Base-by-base conservation (phyloP, 2,329 filamentous ascomycete species). In the Pyrenochaeta sp. region DNA sequence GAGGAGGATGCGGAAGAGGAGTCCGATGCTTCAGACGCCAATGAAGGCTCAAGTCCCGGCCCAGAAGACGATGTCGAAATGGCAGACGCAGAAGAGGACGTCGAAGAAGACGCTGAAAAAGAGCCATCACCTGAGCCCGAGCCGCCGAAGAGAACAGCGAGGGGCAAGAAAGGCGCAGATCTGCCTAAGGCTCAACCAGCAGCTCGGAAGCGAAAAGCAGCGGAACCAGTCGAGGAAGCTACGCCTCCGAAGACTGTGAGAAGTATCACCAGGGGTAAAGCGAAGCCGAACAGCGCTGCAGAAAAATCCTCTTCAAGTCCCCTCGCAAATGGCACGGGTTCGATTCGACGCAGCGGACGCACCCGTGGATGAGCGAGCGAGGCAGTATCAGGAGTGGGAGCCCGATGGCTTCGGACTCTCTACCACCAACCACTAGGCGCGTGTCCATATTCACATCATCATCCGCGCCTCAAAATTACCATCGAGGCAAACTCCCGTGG, bases 51-150 rank as follows among this genome's bases (percentile, higher is more conserved):
- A 19, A 41, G 47, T 9, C 54, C 52, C 7, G 51, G 51, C 31
- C 51, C 52, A 10, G 55, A 60, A 13, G 49, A 61, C 35, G 67
- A 70, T 28, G 56, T 63, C 13, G 65, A 68, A 18, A 67, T 67
- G 61, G 57, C 42, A 17, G 58, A 67, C 9, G 27, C 39, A 10
- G 53, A 58, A 20, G 35, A 41, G 10, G 20, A 37, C 18, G 19
- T 38, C 5, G 48, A 41, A 31, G 22, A 41, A 20, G 53, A 48
- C 14, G 22, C 44, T 20, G 50, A 53, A 27, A 21, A 41, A n/a
- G 60, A 61, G 21, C 45, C 38, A 29, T 53, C 54, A 6, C 36
- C 47, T 8, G 58, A 63, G 39, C 48, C 45, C 8, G 35, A 46
- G 19, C 45, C 53, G 13, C 41, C 52, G 11, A 60, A 49, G 24